Evolutionary conservation across 164 flowering plant species (phyloP).

Genomic region (Nymphaea thermarum): DNA sequence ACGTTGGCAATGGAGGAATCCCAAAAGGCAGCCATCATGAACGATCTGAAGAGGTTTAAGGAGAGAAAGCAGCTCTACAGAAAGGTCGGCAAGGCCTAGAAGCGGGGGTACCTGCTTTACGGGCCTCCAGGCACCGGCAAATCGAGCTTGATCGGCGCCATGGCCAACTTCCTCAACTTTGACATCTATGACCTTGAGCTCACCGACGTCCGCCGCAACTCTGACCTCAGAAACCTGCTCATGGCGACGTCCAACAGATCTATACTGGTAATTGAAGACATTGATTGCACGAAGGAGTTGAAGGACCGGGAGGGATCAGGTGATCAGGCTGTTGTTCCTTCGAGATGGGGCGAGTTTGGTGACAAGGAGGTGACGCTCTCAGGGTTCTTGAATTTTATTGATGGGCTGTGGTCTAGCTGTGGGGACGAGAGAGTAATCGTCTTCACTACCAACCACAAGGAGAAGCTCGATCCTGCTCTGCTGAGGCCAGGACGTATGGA

Average conservation of each 20-base stretch:
- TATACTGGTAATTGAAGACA: conserved; percentile 49
- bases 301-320: not conserved
- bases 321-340: not conserved
- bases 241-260: conserved; percentile 32
- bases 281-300: conserved; percentile 51
- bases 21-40: conserved; percentile 25
- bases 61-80: conserved; percentile 39
- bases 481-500: conserved; percentile 44
- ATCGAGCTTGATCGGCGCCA: conserved; percentile 63
- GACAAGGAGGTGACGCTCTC: conserved; percentile 23
- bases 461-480: conserved; percentile 28
- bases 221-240: conserved; percentile 37
- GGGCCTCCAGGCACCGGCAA: conserved; percentile 79
- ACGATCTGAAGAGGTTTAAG: conserved; percentile 40
- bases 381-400: conserved; percentile 31
- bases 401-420: conserved; percentile 37
- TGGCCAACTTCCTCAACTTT: conserved; percentile 60
- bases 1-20: conserved; percentile 56
- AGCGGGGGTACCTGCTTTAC: conserved; percentile 53
- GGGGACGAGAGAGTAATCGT: conserved; percentile 42
- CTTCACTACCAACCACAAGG: conserved; percentile 39
- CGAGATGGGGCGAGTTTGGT: not conserved
- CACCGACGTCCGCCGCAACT: conserved; percentile 34
- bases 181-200: conserved; percentile 57
- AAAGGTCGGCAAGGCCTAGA: conserved; percentile 62